Base-by-base conservation (phyloP, 768 basidiomycete species). In the Grammothele lineata region DNA sequence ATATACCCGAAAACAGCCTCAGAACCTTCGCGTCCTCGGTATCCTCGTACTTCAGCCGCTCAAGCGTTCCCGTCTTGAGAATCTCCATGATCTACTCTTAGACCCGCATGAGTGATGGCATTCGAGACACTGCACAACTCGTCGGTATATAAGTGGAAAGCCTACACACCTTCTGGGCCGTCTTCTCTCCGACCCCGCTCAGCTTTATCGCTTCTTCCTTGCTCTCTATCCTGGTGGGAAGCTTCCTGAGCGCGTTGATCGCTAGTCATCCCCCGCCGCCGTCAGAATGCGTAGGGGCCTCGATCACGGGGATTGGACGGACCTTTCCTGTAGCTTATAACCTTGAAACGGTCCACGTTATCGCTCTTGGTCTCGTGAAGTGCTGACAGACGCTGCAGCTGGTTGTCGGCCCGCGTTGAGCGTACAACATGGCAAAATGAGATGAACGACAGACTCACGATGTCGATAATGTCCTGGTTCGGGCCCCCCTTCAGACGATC, bases 61-160 rank as follows among this genome's bases (percentile, higher is more conserved):
- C 71, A 24, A 91, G 70, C n/a, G 74, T 67, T 0, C 90, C 90
- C 0, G 89, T 91, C 47, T 81, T 61, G 21, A 91, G 57, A 23
- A 92, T 90, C 62, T 92, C 90, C 72, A 80, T 80, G 43, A 92
- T 88, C 89, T 91, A 26, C 10, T 40, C 17, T 19, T 6, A n/a
- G n/a, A n/a, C n/a, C 32, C 23, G 11, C 26, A 27, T 30, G 50
- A 22, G n/a, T n/a, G n/a, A n/a, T n/a, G n/a, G n/a, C n/a, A n/a
- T n/a, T n/a, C n/a, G n/a, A n/a, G n/a, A n/a, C n/a, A n/a, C n/a
- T n/a, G n/a, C n/a, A n/a, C n/a, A n/a, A n/a, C n/a, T n/a, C n/a
- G n/a, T n/a, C n/a, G n/a, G n/a, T n/a, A n/a, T n/a, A n/a, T n/a
- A n/a, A 14, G n/a, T 17, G 23, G 21, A 2, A 37, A 4, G 10